phyloP scores from a whole-genome alignment of 441 rosid species.

The Croton laevigatus region DNA sequence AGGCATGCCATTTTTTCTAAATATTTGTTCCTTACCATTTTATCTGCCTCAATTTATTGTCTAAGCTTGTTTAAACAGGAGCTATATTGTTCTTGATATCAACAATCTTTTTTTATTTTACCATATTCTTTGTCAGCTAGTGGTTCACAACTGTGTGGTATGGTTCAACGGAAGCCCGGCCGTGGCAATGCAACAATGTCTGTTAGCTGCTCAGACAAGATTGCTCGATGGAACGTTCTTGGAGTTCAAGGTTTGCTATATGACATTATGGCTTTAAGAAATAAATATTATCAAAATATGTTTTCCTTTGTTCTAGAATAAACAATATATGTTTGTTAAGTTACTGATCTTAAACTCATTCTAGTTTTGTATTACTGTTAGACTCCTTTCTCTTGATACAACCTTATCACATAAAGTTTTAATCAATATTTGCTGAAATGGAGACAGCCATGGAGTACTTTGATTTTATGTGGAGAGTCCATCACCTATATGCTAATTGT shows the following conservation, averaged over 20 bases:
- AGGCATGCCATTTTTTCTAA: background rate
- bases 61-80: background rate
- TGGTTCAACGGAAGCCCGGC: conserved; percentile 92
- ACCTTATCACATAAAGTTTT: background rate
- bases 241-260: conserved; percentile 80
- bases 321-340: background rate
- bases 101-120: background rate
- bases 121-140: conserved; percentile 32
- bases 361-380: background rate
- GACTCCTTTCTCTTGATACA: background rate
- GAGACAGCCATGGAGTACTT: background rate
- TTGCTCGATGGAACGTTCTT: conserved; percentile 85
- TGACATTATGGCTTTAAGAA: conserved; percentile 7
- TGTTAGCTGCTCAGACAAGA: conserved; percentile 91
- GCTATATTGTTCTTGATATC: background rate
- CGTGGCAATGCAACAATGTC: conserved; percentile 89
- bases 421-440: background rate
- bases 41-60: background rate
- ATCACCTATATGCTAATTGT: background rate
- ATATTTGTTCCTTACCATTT: background rate
- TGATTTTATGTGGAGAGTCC: background rate
- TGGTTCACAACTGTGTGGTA: conserved; percentile 34
- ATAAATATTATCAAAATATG: background rate
- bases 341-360: conserved; percentile 4
- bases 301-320: background rate